Conservation (phyloP, 352 stramenopile genomes). For the Pythium periplocum region DNA sequence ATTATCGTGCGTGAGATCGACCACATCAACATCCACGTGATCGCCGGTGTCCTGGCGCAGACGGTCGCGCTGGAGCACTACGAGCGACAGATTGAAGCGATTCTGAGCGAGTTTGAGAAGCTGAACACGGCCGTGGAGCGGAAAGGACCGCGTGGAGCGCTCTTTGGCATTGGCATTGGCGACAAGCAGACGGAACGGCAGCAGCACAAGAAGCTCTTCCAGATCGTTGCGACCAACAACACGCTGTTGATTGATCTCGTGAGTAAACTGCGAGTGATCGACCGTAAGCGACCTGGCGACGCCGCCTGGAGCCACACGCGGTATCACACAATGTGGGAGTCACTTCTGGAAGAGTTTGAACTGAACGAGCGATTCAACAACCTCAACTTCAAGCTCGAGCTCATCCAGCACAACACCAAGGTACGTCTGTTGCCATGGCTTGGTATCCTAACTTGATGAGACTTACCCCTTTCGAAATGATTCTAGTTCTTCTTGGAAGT, state of each 20-base stretch:
- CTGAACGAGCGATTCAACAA: conserved; percentile 94
- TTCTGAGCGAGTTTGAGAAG: conserved; percentile 92
- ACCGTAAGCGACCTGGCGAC: conserved; percentile 89
- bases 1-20: conserved; percentile 78
- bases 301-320: conserved; percentile 94
- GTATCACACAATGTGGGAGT: conserved; percentile 92
- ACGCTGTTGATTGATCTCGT: conserved; percentile 96
- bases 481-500: conserved; percentile 96
- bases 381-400: conserved; percentile 96
- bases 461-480: conserved; percentile 3
- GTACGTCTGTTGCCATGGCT: conserved; percentile 21
- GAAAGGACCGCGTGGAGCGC: conserved; percentile 59
- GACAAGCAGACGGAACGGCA: conserved; percentile 57
- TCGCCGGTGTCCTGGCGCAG: conserved; percentile 94
- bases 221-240: conserved; percentile 95
- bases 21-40: conserved; percentile 88
- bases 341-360: conserved; percentile 89
- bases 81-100: conserved; percentile 93
- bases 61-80: conserved; percentile 96
- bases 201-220: conserved; percentile 77
- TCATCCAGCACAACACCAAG: conserved; percentile 98
- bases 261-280: conserved; percentile 94
- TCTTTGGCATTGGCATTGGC: conserved; percentile 51
- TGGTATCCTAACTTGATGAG: conserved; percentile 1
- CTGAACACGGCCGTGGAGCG: conserved; percentile 89